Conservation (phyloP, 2,329 filamentous ascomycete genomes). For the Nemania sp. region DNA sequence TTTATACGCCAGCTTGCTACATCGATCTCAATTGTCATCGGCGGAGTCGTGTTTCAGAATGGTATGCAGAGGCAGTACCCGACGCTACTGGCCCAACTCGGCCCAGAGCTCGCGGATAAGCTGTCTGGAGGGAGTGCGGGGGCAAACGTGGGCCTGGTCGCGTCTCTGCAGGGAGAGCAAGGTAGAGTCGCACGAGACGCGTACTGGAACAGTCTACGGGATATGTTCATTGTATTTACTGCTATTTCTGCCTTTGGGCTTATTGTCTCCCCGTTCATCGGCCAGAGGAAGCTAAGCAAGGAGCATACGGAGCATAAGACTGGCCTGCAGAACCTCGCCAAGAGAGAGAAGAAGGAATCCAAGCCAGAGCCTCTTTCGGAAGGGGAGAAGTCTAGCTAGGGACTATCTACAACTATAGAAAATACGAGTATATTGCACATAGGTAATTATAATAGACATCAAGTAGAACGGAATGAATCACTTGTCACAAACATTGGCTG, state of each 20-base stretch:
- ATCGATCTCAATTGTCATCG: constrained; percentile 76
- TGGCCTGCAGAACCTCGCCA: constrained; percentile 58
- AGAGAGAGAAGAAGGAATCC: constrained; percentile 25
- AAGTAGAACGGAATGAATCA: background rate
- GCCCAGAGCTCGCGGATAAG: constrained; percentile 57
- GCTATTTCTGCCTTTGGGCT: constrained; percentile 62
- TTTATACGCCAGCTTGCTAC: constrained; percentile 78
- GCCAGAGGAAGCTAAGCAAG: constrained; percentile 64
- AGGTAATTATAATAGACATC: constrained; percentile 22
- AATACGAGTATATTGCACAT: background rate
- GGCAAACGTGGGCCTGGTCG: constrained; percentile 64
- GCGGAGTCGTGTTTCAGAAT: constrained; percentile 84
- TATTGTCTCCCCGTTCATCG: constrained; percentile 60
- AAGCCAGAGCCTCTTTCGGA: constrained; percentile 22
- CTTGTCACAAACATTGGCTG: background rate
- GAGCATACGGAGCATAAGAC: constrained; percentile 70
- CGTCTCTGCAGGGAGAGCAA: constrained; percentile 57
- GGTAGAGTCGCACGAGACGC: constrained; percentile 54
- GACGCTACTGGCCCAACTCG: constrained; percentile 62
- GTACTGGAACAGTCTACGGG: constrained; percentile 63
- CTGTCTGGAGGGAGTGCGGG: constrained; percentile 65
- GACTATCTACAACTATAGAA: background rate
- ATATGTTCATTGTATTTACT: constrained; percentile 70
- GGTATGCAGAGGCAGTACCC: constrained; percentile 70
- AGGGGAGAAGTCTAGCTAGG: constrained; percentile 29